Conservation (phyloP, 208 protist species). For the Perkinsela sp. region DNA sequence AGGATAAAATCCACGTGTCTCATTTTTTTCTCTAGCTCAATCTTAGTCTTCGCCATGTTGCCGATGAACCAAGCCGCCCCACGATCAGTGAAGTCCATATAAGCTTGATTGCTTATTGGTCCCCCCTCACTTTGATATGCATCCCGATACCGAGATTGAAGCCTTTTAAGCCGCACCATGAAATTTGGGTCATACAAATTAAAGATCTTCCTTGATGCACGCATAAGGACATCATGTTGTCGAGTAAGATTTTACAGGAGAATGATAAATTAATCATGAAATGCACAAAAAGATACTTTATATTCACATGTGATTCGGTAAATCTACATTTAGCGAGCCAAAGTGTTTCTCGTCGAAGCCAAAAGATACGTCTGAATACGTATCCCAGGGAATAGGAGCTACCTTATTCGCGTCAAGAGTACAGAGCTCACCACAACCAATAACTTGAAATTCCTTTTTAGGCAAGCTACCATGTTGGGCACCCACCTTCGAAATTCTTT, state of each 20-base stretch:
- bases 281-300: too few relatives aligned
- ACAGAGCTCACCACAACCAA: conserved; percentile 48
- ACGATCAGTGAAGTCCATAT: conserved; percentile 50
- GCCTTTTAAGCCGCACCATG: conserved; percentile 56
- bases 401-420: conserved; percentile 50
- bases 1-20: conserved; percentile 58
- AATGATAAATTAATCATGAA: too few relatives aligned
- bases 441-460: conserved; percentile 31
- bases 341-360: too few relatives aligned
- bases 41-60: conserved; percentile 37
- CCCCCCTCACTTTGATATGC: conserved; percentile 24
- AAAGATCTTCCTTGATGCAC: neutral
- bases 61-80: conserved; percentile 57
- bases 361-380: conserved; percentile 28
- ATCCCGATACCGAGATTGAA: conserved; percentile 21
- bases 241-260: too few relatives aligned
- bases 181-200: conserved; percentile 58
- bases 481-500: conserved; percentile 38
- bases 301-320: too few relatives aligned
- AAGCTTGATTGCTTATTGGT: conserved; percentile 33
- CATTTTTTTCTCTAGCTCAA: conserved; percentile 23
- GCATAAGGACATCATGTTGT: too few relatives aligned
- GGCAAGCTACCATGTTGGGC: conserved; percentile 40
- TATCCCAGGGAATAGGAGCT: conserved; percentile 39
- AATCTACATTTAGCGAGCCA: too few relatives aligned